Conservation (phyloP, 2,329 filamentous ascomycete species). For the Botrytis hyacinthi region DNA sequence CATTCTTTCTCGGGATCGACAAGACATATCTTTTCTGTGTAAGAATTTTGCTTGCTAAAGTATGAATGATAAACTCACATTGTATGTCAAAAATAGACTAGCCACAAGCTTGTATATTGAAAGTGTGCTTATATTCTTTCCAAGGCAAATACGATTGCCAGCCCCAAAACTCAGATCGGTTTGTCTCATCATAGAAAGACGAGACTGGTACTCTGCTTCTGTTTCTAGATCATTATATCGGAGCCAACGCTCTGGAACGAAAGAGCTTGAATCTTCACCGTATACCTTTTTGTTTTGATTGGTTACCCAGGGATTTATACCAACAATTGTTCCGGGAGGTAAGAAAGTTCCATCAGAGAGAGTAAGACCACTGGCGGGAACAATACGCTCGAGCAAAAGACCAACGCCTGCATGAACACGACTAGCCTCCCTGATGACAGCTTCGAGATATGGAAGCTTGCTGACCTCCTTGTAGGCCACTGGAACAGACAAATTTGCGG, state of each 20-base stretch:
- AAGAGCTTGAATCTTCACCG: slow-evolving; percentile 41
- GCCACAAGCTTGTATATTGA: too few relatives aligned
- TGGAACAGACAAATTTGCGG: background rate
- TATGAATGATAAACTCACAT: too few relatives aligned
- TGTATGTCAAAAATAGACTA: too few relatives aligned
- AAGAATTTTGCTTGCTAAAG: too few relatives aligned
- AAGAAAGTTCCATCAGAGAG: slow-evolving; percentile 34
- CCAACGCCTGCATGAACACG: slow-evolving; percentile 46
- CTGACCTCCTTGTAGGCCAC: slow-evolving; percentile 3
- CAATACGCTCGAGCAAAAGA: slow-evolving; percentile 45
- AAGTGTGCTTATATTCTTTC: slow-evolving; percentile 43
- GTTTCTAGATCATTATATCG: slow-evolving; percentile 44
- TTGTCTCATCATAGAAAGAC: slow-evolving; percentile 42
- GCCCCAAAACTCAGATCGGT: slow-evolving; percentile 45
- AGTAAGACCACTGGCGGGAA: slow-evolving; percentile 34
- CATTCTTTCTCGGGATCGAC: too few relatives aligned
- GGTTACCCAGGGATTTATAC: slow-evolving; percentile 42
- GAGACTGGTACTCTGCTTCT: slow-evolving; percentile 38
- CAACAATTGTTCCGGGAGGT: slow-evolving; percentile 37
- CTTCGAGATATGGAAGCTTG: slow-evolving; percentile 33
- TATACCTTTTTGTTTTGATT: slow-evolving; percentile 39
- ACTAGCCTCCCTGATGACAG: slow-evolving; percentile 48
- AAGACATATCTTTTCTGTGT: too few relatives aligned
- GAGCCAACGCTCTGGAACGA: slow-evolving; percentile 45
- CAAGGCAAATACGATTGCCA: slow-evolving; percentile 45